phyloP scores from a whole-genome alignment of 1,284 basidiomycete genomes.

The Irpex lacteus region DNA sequence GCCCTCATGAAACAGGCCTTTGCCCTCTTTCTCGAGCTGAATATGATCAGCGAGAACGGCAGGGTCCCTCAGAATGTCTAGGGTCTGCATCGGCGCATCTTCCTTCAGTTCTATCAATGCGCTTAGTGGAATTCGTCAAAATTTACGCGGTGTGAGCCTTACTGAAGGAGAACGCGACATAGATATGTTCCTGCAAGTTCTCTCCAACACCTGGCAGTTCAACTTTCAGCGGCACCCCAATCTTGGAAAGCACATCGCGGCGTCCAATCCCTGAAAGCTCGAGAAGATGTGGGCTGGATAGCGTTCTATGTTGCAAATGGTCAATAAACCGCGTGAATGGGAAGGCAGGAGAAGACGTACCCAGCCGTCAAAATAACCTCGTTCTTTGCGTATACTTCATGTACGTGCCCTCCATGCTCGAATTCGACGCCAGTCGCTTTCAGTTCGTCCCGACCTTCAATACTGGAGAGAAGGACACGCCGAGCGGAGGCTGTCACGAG shows the following conservation, averaged over 20 bases:
- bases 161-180: slow-evolving; percentile 5
- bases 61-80: slow-evolving; percentile 12
- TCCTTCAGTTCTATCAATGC: slow-evolving; percentile 12
- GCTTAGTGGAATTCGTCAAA: background rate
- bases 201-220: slow-evolving; percentile 32
- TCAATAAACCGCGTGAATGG: background rate
- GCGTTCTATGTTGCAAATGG: slow-evolving; percentile 14
- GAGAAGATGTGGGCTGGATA: slow-evolving; percentile 33
- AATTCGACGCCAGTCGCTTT: slow-evolving; percentile 27
- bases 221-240: slow-evolving; percentile 26
- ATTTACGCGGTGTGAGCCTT: background rate
- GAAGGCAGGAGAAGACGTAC: slow-evolving; percentile 15
- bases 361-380: slow-evolving; percentile 27
- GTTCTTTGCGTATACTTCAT: slow-evolving; percentile 18
- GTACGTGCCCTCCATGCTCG: slow-evolving; percentile 14
- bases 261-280: slow-evolving; percentile 39
- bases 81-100: slow-evolving; percentile 12
- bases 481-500: slow-evolving; percentile 17
- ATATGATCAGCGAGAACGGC: slow-evolving; percentile 11
- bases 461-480: slow-evolving; percentile 12
- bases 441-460: slow-evolving; percentile 3
- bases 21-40: slow-evolving; percentile 6
- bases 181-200: no score
- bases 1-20: slow-evolving; percentile 15
- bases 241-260: slow-evolving; percentile 25